Base-by-base conservation (phyloP, 2,329 filamentous ascomycete species). In the Gyromitra esculenta region DNA sequence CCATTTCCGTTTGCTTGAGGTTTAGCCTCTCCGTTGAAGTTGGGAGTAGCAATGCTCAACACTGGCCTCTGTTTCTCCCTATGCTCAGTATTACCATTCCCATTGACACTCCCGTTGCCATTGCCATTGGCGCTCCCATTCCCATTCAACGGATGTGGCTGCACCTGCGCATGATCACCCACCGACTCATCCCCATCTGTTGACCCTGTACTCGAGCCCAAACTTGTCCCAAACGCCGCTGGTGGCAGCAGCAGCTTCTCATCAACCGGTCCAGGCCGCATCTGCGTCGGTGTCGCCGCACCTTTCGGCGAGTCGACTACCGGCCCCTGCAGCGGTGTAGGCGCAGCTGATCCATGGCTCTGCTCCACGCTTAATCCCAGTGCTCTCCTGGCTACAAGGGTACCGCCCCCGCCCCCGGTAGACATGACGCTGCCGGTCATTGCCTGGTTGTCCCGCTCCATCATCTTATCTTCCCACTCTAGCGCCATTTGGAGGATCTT, bases 101-200 rank as follows among this genome's bases (percentile, higher is more conserved):
- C 75, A 60, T 73, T 77, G 31, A 21, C 11, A 54, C 25, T 31
- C 45, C 7, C 15, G 25, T 31, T 31, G 18, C 70, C 78, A 21
- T 78, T 73, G 25, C 71, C 75, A 56, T 77, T 71, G 13, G 60
- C 64, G 50, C 64, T 54, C 18, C 69, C 73, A 59, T 41, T 21
- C 6, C 59, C 39, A 69, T 54, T 69, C 66, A 65, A 39, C 70
- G 59, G 31, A 21, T 66, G 13, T 64, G 73, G 41, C 78, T 76
- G 64, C 75, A 43, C 15, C 37, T 69, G 57, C 11, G 25, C 18
- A 52, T 65, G 56, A 5, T 65, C 41, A 62, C 15, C 25, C 48
- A 45, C 48, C 39, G 41, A 71, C n/a, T 80, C 76, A 21, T 79
- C 80, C 15, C 79, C 80, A 65, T 81, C 79, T 7, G 79, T 81